These are phyloP conservation scores for Sugiyamaella novakii DNA, from an alignment of 1,139 yeast genomes.

Conservation along the genomic window DNA sequence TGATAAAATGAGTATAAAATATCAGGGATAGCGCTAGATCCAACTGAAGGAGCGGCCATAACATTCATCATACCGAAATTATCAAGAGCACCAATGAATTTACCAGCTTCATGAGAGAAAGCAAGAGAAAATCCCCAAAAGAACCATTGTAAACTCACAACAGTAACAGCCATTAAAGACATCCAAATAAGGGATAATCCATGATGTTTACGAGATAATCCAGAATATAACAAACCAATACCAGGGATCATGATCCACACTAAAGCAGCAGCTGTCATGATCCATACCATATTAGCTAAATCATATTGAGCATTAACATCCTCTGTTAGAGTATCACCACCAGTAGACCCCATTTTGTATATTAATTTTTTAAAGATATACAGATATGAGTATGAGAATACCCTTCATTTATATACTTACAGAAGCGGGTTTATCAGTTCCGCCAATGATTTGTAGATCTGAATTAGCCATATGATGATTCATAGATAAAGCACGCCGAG, in stretches of 20 bases:
- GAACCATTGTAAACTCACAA: constrained; percentile 91
- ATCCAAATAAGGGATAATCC: constrained; percentile 92
- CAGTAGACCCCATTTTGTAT: constrained; percentile 39
- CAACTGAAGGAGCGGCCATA: constrained; percentile 75
- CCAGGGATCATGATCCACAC: constrained; percentile 98
- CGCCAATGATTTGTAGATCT: too few species aligned
- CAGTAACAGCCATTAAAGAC: constrained; percentile 79
- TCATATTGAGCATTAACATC: constrained; percentile 75
- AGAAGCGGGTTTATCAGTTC: too few species aligned
- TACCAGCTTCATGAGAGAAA: constrained; percentile 70
- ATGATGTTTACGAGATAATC: constrained; percentile 88
- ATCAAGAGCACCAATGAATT: constrained; percentile 75
- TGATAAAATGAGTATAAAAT: constrained; percentile 86
- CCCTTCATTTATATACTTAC: background rate
- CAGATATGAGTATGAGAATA: background rate
- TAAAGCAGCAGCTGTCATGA: constrained; percentile 69
- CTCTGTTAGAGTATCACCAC: constrained; percentile 74
- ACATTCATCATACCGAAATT: constrained; percentile 80
- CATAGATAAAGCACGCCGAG: too few species aligned
- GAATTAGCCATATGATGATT: too few species aligned
- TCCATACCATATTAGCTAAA: constrained; percentile 79
- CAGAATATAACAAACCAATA: constrained; percentile 85
- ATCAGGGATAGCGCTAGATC: constrained; percentile 69
- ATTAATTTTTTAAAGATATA: background rate
- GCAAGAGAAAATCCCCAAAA: constrained; percentile 95